phyloP scores from a whole-genome alignment of 2,329 filamentous ascomycete genomes.

The Alternaria arbusti region DNA sequence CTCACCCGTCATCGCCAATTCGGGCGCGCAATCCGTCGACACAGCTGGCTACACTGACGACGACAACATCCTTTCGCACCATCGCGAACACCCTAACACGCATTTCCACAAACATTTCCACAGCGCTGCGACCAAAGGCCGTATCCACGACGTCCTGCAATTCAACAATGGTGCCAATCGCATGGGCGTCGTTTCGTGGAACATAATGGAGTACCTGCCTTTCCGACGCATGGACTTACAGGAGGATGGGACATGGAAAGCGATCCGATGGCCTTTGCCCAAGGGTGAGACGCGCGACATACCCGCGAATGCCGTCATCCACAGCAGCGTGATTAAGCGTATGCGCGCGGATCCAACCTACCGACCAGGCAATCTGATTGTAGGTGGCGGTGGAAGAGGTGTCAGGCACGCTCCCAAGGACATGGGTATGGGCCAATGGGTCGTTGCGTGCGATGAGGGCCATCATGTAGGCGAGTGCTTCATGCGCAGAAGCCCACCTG shows the following conservation, averaged over 20 bases:
- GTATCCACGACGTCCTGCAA: slow-evolving; percentile 74
- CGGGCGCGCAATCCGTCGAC: neutral
- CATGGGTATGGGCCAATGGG: slow-evolving; percentile 75
- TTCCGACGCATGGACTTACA: slow-evolving; percentile 82
- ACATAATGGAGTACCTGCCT: slow-evolving; percentile 80
- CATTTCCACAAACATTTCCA: slow-evolving; percentile 66
- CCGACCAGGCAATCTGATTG: slow-evolving; percentile 78
- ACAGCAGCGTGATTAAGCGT: slow-evolving; percentile 75
- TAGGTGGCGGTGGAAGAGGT: slow-evolving; percentile 79
- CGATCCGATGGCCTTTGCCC: slow-evolving; percentile 80
- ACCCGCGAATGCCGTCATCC: slow-evolving; percentile 71
- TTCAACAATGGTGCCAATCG: slow-evolving; percentile 65
- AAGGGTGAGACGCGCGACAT: slow-evolving; percentile 80
- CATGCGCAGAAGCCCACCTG: slow-evolving; percentile 49
- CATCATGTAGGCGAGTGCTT: slow-evolving; percentile 74
- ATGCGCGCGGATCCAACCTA: slow-evolving; percentile 70
- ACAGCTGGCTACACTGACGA: slow-evolving; percentile 18
- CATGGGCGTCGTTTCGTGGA: slow-evolving; percentile 70
- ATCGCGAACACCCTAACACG: slow-evolving; percentile 29
- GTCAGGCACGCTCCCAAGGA: slow-evolving; percentile 65
- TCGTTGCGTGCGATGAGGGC: slow-evolving; percentile 66
- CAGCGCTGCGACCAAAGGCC: slow-evolving; percentile 59
- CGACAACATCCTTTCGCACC: slow-evolving; percentile 20
- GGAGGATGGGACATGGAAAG: slow-evolving; percentile 75
- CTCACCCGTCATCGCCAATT: neutral